These are phyloP conservation scores for Clausena lansium DNA, from an alignment of 345 rosid genomes.

Conservation along the genomic window DNA sequence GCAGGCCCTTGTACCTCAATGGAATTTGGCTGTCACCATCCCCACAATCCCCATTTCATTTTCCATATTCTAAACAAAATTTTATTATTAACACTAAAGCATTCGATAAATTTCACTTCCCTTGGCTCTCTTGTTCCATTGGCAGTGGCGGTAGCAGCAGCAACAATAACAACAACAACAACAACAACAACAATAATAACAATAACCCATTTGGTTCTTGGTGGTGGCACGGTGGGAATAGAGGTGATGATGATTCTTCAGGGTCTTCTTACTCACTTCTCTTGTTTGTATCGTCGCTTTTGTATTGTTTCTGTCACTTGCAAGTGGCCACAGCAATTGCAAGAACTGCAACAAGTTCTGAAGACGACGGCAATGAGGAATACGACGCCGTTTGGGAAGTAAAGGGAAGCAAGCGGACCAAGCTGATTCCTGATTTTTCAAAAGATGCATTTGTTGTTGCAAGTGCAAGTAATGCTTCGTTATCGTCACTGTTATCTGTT, in stretches of 20 bases:
- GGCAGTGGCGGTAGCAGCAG: conserved; percentile 27
- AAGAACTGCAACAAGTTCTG: conserved; percentile 22
- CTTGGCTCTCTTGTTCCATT: conserved; percentile 16
- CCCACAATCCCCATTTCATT: background rate
- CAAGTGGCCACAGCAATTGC: conserved; percentile 50
- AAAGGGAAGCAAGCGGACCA: conserved; percentile 61
- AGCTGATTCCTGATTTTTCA: conserved; percentile 50
- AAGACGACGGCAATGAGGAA: conserved; percentile 21
- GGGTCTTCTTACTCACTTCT: conserved; percentile 2
- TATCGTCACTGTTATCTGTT: conserved; percentile 31
- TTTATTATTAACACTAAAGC: background rate
- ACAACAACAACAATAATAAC: conserved; percentile 32
- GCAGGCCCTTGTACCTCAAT: conserved; percentile 19
- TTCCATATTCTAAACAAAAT: background rate
- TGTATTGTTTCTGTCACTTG: conserved; percentile 38
- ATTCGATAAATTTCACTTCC: conserved; percentile 5
- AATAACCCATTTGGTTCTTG: conserved; percentile 27
- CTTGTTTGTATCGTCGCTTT: conserved; percentile 25
- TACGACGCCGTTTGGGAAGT: conserved; percentile 67
- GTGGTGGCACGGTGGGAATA: conserved; percentile 30
- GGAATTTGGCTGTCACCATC: conserved; percentile 5
- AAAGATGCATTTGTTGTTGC: conserved; percentile 53
- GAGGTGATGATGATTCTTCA: conserved; percentile 6
- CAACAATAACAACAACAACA: conserved; percentile 28
- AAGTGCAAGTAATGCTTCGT: conserved; percentile 16